Evolutionary conservation across 2,329 filamentous ascomycete genomes (phyloP), one percentile per base, ranked within the genome.

Genomic region (Gnomoniopsis smithogilvyi): DNA sequence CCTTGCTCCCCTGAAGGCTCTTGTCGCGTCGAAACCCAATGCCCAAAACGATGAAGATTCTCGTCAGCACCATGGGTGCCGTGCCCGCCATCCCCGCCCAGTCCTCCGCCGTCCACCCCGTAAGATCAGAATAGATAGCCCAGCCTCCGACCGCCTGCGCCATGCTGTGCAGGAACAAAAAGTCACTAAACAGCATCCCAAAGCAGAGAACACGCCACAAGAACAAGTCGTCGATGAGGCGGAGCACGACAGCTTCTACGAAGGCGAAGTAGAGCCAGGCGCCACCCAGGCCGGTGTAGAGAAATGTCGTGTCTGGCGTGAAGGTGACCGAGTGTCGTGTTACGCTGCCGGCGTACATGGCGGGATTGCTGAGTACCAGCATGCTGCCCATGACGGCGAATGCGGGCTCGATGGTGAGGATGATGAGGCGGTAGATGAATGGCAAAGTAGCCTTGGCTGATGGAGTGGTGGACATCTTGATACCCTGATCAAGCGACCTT

Each of bases 191-290:
- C 33, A 75, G 65, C 71, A 74, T 74, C 12, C 71, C 71, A 19
- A 62, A 61, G 58, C 69, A 74, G 52, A 74, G 57, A 41, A 72
- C 46, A 24, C 69, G 65, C 74, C 74, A 76, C 22, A 75, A 64
- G 1, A 66, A 61, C 10, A 67, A 56, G 59, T 75, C 72, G 41
- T 70, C 69, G 17, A 65, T 69, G 33, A 66, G 34, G 3, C 70
- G 67, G 63, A 76, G 63, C 19, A 75, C 67, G 15, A 76, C 67
- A 38, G 68, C 72, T 62, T 72, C 69, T 63, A 69, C 67, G 63
- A 75, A 74, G 54, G 73, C 73, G 58, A 76, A 73, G 62, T 69
- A 67, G 17, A 75, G 65, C 70, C 70, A 73, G 8, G 58, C 63
- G 47, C 70, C 67, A 41, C 62, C 68, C 22, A 73, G 60, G 56